Conservation (phyloP, 2,329 filamentous ascomycete genomes). For the Thielaviopsis musarum region DNA sequence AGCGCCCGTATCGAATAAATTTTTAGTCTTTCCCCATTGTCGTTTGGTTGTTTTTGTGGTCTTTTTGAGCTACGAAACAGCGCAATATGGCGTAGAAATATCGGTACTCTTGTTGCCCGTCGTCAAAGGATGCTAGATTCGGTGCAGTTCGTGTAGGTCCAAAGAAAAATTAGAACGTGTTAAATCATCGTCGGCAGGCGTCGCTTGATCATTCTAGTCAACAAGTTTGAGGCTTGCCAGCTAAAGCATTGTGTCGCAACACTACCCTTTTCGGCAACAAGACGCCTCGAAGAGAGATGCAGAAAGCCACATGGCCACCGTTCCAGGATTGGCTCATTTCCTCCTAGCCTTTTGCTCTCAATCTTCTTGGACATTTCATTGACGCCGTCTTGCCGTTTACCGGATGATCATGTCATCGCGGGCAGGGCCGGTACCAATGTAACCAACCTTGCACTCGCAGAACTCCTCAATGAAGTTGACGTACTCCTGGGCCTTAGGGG, state of each 20-base stretch:
- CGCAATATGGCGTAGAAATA: background rate
- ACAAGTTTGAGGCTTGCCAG: background rate
- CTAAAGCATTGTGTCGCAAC: background rate
- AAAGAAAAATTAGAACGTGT: background rate
- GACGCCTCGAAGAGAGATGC: background rate
- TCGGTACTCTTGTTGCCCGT: background rate
- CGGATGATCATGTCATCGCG: slow-evolving; percentile 44
- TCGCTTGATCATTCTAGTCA: background rate
- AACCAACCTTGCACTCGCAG: slow-evolving; percentile 38
- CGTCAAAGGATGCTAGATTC: background rate
- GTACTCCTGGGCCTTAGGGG: slow-evolving; percentile 46
- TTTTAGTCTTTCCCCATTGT: background rate
- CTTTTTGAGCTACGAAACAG: background rate
- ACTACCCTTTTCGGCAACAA: background rate
- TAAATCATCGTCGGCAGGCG: background rate
- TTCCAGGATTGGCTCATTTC: slow-evolving; percentile 13
- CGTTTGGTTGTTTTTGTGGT: background rate
- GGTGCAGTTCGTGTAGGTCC: background rate
- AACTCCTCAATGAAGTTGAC: slow-evolving; percentile 51
- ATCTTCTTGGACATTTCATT: background rate
- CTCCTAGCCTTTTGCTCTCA: slow-evolving; percentile 3
- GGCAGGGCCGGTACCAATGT: slow-evolving; percentile 49
- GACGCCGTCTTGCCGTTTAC: slow-evolving; percentile 4
- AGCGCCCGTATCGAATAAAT: background rate
- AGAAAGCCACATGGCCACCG: slow-evolving; percentile 11